Evolutionary conservation across 805 yeast species (phyloP), one percentile per base, ranked within the genome.

Genomic region (Debaryomyces tyrocola): DNA sequence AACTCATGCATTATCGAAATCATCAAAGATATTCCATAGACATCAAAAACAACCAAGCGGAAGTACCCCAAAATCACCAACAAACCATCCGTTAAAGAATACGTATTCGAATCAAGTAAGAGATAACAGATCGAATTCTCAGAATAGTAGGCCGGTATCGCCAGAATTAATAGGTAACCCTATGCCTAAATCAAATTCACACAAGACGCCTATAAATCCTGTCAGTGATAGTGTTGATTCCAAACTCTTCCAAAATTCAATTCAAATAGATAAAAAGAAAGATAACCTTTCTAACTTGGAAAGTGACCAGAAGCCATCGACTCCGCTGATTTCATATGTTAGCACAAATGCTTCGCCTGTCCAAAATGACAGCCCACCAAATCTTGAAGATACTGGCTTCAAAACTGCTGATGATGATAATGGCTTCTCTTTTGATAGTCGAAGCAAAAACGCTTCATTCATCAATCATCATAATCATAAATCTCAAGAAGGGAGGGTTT

Each of bases 91-190:
- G 33, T 51, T 56, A n/a, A 56, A 60, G 27, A 56, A 63, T 40
- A 55, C 70, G 2, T 69, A 70, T 51, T 59, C 67, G 2, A 59
- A 58, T 28, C 73, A 66, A 29, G 66, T 67, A 14, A 66, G 58
- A 44, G 64, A 63, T 38, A 57, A 60, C 47, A 50, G 73, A n/a
- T 60, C 70, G 3, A 64, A 60, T 41, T 59, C 66, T 1, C 52
- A 51, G 9, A 52, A 54, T 17, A 53, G 58, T 35, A 47, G 62
- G 42, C 62, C 67, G 4, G 54, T 49, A 1, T 55, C 64, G 7
- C 67, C 69, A 3, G 33, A 51, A 9, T 47, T 28, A 28, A n/a
- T 14, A 6, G 34, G 34, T 4, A 31, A 14, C 6, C 34, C 14
- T n/a, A 12, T n/a, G 11, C 34, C 14, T 2, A 31, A 14, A 11